Evolutionary conservation across 2,329 filamentous ascomycete genomes (phyloP).

Genomic region (Hypoxylon sp.): DNA sequence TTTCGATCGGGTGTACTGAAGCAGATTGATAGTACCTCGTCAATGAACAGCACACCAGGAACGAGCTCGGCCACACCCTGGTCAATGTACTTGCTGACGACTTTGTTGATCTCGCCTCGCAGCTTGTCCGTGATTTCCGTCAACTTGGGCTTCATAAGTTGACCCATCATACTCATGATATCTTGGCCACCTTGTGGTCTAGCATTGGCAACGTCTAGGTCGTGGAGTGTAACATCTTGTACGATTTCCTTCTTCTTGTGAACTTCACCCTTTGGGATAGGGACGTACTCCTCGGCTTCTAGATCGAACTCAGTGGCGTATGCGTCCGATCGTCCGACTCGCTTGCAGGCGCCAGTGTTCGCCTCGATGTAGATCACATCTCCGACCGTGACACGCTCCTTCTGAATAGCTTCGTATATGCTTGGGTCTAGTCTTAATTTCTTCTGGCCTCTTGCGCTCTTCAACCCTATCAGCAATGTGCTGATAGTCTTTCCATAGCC

Average conservation of each 20-base stretch:
- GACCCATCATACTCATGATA: constrained; percentile 99
- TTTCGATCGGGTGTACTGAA: constrained; percentile 11
- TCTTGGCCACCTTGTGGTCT: constrained; percentile 97
- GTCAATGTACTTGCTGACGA: constrained; percentile 98
- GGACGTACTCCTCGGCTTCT: constrained; percentile 98
- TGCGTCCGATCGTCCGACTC: constrained; percentile 94
- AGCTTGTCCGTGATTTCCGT: constrained; percentile 99
- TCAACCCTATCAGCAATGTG: constrained; percentile 92
- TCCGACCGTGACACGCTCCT: constrained; percentile 94
- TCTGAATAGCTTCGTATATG: constrained; percentile 99
- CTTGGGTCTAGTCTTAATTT: constrained; percentile 96
- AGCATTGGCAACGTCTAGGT: constrained; percentile 95
- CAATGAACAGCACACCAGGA: constrained; percentile 98
- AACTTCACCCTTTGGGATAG: constrained; percentile 97
- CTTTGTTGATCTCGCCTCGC: constrained; percentile 96
- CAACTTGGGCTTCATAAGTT: constrained; percentile 99
- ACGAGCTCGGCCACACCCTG: constrained; percentile 97
- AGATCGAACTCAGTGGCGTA: constrained; percentile 99
- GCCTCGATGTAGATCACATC: constrained; percentile 99
- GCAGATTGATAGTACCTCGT: constrained; percentile 78
- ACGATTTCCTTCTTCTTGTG: constrained; percentile 99
- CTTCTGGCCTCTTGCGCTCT: constrained; percentile 97
- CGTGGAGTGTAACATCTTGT: constrained; percentile 97
- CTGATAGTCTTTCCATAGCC: constrained; percentile 98
- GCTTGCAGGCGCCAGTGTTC: constrained; percentile 97